Conservation (phyloP, 2,329 filamentous ascomycete species). For the Colletotrichum cereale region DNA sequence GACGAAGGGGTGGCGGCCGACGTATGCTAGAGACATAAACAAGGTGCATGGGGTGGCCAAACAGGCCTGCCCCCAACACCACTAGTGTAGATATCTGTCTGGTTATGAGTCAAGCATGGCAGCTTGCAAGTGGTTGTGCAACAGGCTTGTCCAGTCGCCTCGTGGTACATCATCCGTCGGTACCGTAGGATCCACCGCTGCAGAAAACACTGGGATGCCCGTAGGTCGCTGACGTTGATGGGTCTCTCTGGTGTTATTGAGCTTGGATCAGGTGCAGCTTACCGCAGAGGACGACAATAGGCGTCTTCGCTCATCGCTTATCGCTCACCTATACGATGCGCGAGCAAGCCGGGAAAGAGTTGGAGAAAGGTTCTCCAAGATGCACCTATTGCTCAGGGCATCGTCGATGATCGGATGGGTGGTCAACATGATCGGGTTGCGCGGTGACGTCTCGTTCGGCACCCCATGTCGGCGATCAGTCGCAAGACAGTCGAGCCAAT, state of each 20-base stretch:
- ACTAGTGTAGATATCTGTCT: slow-evolving; percentile 19
- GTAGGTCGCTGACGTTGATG: slow-evolving; percentile 26
- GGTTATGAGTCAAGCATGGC: slow-evolving; percentile 39
- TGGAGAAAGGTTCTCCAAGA: slow-evolving; percentile 3
- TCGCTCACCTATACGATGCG: neutral
- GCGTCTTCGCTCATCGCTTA: neutral
- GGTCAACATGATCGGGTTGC: slow-evolving; percentile 20
- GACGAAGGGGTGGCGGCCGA: slow-evolving; percentile 7
- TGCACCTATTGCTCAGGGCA: neutral
- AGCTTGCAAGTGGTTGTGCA: slow-evolving; percentile 31
- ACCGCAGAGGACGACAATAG: neutral
- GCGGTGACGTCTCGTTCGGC: slow-evolving; percentile 27
- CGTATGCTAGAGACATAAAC: slow-evolving; percentile 6
- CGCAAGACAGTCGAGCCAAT: slow-evolving; percentile 17
- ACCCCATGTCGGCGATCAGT: slow-evolving; percentile 24
- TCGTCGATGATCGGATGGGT: slow-evolving; percentile 25
- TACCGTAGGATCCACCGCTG: slow-evolving; percentile 19
- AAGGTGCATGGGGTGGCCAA: slow-evolving; percentile 34
- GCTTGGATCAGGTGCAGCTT: slow-evolving; percentile 4
- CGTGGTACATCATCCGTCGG: slow-evolving; percentile 26
- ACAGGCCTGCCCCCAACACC: slow-evolving; percentile 33
- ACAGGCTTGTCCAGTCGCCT: slow-evolving; percentile 37
- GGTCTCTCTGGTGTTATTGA: slow-evolving; percentile 7
- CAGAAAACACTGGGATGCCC: slow-evolving; percentile 18
- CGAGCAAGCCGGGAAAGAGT: neutral